phyloP scores from a whole-genome alignment of 1,284 basidiomycete species.

The Pterulicium gracile region DNA sequence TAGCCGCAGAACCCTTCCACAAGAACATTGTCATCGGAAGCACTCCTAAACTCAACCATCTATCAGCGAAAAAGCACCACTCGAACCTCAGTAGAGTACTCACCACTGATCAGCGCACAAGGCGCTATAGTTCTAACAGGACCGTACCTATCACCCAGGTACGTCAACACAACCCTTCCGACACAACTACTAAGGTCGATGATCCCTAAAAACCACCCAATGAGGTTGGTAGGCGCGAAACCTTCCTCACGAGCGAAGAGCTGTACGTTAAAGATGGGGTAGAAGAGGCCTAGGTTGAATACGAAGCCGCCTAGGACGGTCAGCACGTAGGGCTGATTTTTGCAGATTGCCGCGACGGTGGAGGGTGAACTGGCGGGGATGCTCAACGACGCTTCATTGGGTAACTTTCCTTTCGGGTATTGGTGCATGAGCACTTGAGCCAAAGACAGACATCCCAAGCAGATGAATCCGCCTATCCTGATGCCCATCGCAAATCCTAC shows the following conservation, averaged over 20 bases:
- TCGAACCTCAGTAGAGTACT: slow-evolving; percentile 1
- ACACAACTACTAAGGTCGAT: slow-evolving; percentile 15
- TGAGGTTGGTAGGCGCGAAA: slow-evolving; percentile 11
- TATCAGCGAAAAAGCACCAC: slow-evolving; percentile 2
- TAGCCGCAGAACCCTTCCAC: slow-evolving; percentile 12
- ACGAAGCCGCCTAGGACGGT: slow-evolving; percentile 14
- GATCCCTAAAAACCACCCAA: slow-evolving; percentile 17
- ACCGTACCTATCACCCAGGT: slow-evolving; percentile 16
- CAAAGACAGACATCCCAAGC: slow-evolving; percentile 12
- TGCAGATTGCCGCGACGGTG: no score
- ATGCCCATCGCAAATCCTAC: slow-evolving; percentile 16
- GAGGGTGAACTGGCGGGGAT: no score
- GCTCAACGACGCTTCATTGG: slow-evolving; percentile 2
- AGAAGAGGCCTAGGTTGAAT: slow-evolving; percentile 15
- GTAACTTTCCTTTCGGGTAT: slow-evolving; percentile 7
- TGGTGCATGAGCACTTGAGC: slow-evolving; percentile 13
- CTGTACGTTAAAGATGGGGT: slow-evolving; percentile 19
- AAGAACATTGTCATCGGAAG: slow-evolving; percentile 16
- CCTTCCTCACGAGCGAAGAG: slow-evolving; percentile 15
- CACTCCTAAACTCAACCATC: no score
- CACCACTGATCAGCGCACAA: slow-evolving; percentile 12
- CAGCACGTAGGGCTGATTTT: slow-evolving; percentile 13
- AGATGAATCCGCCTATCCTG: slow-evolving; percentile 13
- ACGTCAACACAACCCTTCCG: slow-evolving; percentile 15
- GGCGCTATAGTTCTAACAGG: slow-evolving; percentile 14